A percentile compares a stretch with the other conserved stretches of the same genome.
Evolutionary conservation across 75 land plant species (phyloP).

Genomic region (Pinus tabuliformis): DNA sequence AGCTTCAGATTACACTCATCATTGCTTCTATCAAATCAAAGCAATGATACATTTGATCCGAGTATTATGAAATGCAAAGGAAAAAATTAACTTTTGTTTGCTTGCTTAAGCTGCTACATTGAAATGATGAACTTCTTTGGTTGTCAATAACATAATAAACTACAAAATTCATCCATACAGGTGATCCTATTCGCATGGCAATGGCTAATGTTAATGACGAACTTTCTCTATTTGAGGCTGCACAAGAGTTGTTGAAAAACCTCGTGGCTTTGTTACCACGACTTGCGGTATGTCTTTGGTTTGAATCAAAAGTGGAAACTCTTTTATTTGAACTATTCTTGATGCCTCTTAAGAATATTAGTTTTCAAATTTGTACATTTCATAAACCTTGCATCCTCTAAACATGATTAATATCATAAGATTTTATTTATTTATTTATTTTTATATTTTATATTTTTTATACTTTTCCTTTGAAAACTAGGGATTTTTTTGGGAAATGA

Average conservation of each 20-base stretch:
- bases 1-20: not conserved
- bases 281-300: conserved; percentile 56
- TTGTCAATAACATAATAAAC: not conserved
- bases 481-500: no score
- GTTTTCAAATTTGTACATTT: no score
- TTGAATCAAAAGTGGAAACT: not conserved
- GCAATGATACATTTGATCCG: not conserved
- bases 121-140: not conserved
- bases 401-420: no score
- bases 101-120: not conserved
- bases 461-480: no score
- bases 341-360: not conserved
- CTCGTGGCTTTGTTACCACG: conserved; percentile 65
- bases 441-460: no score
- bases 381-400: no score
- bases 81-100: not conserved
- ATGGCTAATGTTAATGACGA: conserved; percentile 48
- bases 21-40: not conserved
- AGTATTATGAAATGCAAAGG: not conserved
- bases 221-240: conserved; percentile 34
- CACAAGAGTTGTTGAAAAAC: conserved; percentile 34
- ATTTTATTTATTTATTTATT: no score
- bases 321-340: conserved; percentile 2
- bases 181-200: conserved; percentile 91
- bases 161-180: conserved; percentile 20